phyloP scores from a whole-genome alignment of 805 yeast genomes.

The Alloascoidea africana region DNA sequence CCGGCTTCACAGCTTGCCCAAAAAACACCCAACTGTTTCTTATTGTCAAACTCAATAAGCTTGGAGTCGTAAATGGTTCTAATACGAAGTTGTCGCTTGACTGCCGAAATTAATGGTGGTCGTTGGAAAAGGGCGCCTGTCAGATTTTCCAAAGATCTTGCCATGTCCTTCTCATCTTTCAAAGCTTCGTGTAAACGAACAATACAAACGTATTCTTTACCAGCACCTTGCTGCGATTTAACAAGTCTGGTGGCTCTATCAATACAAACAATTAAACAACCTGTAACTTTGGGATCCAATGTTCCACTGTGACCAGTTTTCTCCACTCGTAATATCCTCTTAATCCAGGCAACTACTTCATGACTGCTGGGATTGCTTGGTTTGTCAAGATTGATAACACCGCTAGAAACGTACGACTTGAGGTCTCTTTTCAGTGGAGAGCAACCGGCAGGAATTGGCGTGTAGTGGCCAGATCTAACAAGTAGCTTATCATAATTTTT shows the following conservation, averaged over 20 bases:
- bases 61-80: conserved; percentile 96
- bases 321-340: conserved; percentile 87
- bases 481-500: conserved; percentile 88
- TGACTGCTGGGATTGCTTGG: conserved; percentile 98
- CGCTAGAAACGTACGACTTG: conserved; percentile 78
- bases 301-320: conserved; percentile 99
- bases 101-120: conserved; percentile 98
- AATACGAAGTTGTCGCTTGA: conserved; percentile 96
- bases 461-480: conserved; percentile 93
- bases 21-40: conserved; percentile 93
- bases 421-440: conserved; percentile 91
- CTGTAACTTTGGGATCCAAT: conserved; percentile 96
- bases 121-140: conserved; percentile 99
- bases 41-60: conserved; percentile 89
- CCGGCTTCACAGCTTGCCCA: conserved; percentile 99
- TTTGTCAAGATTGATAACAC: conserved; percentile 94
- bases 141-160: conserved; percentile 76
- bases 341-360: conserved; percentile 99
- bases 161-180: conserved; percentile 80
- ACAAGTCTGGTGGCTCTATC: conserved; percentile 97
- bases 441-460: conserved; percentile 93
- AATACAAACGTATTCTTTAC: conserved; percentile 98
- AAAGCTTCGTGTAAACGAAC: conserved; percentile 90
- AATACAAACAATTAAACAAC: conserved; percentile 94
- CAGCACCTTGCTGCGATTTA: conserved; percentile 98